Evolutionary conservation across 2,329 filamentous ascomycete genomes (phyloP).

Genomic region (Graphilbum fragrans): DNA sequence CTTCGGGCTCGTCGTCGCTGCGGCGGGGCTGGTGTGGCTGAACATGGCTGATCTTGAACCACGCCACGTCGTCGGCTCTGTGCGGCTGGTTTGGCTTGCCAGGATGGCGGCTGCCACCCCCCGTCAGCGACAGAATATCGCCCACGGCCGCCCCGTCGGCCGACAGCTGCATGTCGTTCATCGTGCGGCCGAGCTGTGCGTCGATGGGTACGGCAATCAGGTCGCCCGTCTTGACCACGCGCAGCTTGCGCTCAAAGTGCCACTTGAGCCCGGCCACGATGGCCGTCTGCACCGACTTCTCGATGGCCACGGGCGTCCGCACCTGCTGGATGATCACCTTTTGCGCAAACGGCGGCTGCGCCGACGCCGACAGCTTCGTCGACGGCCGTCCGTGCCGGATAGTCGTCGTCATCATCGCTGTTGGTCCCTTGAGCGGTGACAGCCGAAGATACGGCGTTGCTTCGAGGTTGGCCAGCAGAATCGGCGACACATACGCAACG

Average conservation of each 20-base stretch:
- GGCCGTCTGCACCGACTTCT: constrained; percentile 72
- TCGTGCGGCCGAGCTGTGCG: constrained; percentile 65
- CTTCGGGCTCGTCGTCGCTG: constrained; percentile 42
- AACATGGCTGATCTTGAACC: constrained; percentile 84
- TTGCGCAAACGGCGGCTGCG: constrained; percentile 45
- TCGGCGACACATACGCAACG: constrained; percentile 66
- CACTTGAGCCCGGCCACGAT: constrained; percentile 78
- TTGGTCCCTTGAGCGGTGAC: constrained; percentile 39
- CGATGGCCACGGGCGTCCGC: constrained; percentile 77
- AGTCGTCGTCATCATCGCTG: background rate
- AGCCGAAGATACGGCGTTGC: constrained; percentile 68
- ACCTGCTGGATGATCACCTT: constrained; percentile 86
- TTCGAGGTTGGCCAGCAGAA: constrained; percentile 77
- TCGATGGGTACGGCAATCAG: constrained; percentile 83
- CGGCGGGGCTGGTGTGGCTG: constrained; percentile 33
- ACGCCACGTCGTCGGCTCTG: constrained; percentile 55
- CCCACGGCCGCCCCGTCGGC: constrained; percentile 57
- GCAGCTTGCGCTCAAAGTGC: constrained; percentile 72
- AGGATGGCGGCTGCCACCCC: no score
- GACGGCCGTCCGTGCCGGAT: constrained; percentile 34
- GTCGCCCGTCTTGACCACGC: constrained; percentile 78
- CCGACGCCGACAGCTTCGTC: constrained; percentile 38
- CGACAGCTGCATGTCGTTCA: constrained; percentile 56
- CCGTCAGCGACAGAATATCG: constrained; percentile 49
- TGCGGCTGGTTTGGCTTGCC: background rate